A percentile compares a stretch with the other conserved stretches of the same genome.
phyloP scores from a whole-genome alignment of 2,329 filamentous ascomycete genomes.

The Ceratocystis variospora region DNA sequence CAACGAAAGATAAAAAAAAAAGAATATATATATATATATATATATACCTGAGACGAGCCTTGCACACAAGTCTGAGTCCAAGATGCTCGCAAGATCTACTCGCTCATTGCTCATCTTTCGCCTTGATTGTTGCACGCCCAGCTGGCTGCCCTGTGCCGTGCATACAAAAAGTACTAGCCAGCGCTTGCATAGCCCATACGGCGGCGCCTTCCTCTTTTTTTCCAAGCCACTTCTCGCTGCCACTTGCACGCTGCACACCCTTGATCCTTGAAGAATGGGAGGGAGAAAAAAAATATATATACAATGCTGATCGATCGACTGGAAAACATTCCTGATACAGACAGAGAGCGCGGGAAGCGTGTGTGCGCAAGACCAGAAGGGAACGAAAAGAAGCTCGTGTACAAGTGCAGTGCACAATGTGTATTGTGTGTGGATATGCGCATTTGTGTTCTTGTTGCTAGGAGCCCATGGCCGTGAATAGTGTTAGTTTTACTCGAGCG shows the following conservation, averaged over 20 bases:
- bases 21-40: no score
- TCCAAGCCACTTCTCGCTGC: conserved; percentile 1
- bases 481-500: not conserved
- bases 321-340: not conserved
- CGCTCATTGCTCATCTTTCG: not conserved
- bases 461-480: not conserved
- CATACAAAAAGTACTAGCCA: conserved; percentile 3
- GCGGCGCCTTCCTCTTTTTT: not conserved
- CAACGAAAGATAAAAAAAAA: not conserved
- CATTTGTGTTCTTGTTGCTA: not conserved
- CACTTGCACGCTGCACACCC: conserved; percentile 4
- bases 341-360: not conserved
- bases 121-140: conserved; percentile 1
- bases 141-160: not conserved
- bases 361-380: not conserved
- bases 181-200: not conserved
- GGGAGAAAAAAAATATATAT: not conserved
- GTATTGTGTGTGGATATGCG: not conserved
- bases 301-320: not conserved
- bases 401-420: not conserved
- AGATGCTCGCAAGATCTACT: not conserved
- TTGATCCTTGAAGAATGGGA: not conserved
- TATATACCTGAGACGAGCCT: not conserved
- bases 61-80: not conserved
- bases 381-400: not conserved